phyloP scores from a whole-genome alignment of 805 yeast genomes.

The Zygosaccharomyces lentus region DNA sequence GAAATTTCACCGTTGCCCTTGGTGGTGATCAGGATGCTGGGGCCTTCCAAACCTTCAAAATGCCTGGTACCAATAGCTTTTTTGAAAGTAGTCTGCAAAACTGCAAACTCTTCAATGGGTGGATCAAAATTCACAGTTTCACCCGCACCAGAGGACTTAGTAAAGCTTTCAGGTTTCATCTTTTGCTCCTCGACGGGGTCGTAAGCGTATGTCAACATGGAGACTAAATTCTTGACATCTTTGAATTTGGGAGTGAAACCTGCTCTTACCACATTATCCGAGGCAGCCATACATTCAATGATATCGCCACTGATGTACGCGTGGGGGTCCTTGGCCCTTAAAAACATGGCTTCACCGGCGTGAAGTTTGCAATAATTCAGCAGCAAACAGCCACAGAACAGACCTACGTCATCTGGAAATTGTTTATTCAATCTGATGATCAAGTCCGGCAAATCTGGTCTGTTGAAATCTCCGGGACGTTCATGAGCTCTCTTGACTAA shows the following conservation, averaged over 20 bases:
- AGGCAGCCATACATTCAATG: conserved; percentile 99
- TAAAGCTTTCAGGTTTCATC: conserved; percentile 55
- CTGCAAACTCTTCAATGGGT: conserved; percentile 94
- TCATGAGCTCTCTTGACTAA: conserved; percentile 62
- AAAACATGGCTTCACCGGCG: conserved; percentile 93
- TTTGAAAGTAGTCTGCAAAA: conserved; percentile 72
- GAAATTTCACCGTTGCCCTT: conserved; percentile 68
- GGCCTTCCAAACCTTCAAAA: conserved; percentile 69
- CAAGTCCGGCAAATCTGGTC: conserved; percentile 59
- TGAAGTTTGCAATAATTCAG: conserved; percentile 79
- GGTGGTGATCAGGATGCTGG: conserved; percentile 80
- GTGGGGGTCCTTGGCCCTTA: conserved; percentile 96
- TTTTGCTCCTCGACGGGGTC: conserved; percentile 91
- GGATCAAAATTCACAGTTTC: conserved; percentile 76
- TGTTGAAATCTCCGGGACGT: conserved; percentile 53
- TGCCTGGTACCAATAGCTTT: conserved; percentile 44
- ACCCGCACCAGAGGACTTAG: conserved; percentile 63
- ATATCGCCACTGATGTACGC: conserved; percentile 97
- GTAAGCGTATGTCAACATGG: conserved; percentile 83
- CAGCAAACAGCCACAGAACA: conserved; percentile 91
- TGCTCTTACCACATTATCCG: conserved; percentile 96
- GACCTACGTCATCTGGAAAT: conserved; percentile 90
- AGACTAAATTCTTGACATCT: conserved; percentile 85
- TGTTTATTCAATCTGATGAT: conserved; percentile 75
- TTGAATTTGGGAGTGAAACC: conserved; percentile 99